These are phyloP conservation scores for Coprinopsis sp. DNA, from an alignment of 768 basidiomycete genomes.

Conservation along the genomic window DNA sequence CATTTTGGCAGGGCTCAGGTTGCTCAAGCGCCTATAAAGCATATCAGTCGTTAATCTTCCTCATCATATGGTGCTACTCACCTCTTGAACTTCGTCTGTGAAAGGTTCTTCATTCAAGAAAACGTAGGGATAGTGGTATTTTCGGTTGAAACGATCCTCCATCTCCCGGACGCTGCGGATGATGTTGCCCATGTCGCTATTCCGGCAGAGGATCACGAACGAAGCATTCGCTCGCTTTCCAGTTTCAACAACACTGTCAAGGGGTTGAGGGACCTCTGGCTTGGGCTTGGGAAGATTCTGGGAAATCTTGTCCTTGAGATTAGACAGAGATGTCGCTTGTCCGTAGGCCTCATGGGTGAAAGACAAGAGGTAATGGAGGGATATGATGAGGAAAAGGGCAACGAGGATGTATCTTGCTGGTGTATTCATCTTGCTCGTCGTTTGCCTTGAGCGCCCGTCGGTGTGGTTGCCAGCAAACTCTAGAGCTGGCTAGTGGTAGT, in stretches of 20 bases:
- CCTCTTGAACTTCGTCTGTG: constrained; percentile 68
- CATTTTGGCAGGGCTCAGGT: constrained; percentile 23
- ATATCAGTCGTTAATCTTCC: background rate
- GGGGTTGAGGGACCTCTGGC: background rate
- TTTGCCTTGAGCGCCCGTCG: no score
- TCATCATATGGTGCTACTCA: constrained; percentile 23
- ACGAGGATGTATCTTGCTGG: constrained; percentile 2
- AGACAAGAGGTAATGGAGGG: constrained; percentile 45
- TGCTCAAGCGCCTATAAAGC: constrained; percentile 22
- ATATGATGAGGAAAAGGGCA: constrained; percentile 4
- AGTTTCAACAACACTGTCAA: constrained; percentile 14
- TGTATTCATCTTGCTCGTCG: constrained; percentile 5
- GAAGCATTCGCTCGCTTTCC: constrained; percentile 35
- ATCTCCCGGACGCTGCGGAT: constrained; percentile 67
- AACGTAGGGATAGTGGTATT: constrained; percentile 76
- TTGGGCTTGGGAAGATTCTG: background rate
- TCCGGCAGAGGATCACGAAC: constrained; percentile 56
- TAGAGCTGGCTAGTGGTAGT: no score
- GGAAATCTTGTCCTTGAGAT: constrained; percentile 18
- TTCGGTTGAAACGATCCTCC: constrained; percentile 80
- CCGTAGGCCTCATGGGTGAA: constrained; percentile 50
- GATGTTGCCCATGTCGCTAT: constrained; percentile 58
- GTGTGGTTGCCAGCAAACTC: no score
- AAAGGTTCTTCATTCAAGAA: constrained; percentile 84
- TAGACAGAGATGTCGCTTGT: constrained; percentile 40